Conservation (phyloP, 2,329 filamentous ascomycete genomes). For the Leptographium procerum region DNA sequence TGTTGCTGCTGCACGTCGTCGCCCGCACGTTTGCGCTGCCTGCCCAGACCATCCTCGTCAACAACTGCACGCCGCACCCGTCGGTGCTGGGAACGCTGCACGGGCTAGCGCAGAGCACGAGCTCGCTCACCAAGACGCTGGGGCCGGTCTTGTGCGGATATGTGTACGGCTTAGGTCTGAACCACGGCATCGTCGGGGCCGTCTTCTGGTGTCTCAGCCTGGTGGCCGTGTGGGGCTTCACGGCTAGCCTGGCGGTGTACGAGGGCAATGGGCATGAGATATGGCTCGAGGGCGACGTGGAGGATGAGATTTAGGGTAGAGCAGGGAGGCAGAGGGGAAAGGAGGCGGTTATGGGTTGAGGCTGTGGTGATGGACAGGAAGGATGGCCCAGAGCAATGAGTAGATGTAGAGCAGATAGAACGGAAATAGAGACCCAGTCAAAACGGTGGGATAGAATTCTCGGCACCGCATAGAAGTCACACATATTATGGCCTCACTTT, state of each 20-base stretch:
- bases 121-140: constrained; percentile 45
- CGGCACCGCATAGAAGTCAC: too few relatives aligned
- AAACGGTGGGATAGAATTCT: too few relatives aligned
- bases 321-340: too few relatives aligned
- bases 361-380: too few relatives aligned
- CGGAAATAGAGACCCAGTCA: too few relatives aligned
- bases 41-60: constrained; percentile 46
- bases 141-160: constrained; percentile 50
- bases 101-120: constrained; percentile 45
- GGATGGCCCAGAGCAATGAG: too few relatives aligned
- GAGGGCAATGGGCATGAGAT: constrained; percentile 57
- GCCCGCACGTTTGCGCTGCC: constrained; percentile 59
- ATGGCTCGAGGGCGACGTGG: constrained; percentile 49
- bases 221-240: constrained; percentile 35
- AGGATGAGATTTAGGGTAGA: constrained; percentile 19
- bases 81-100: constrained; percentile 47
- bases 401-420: too few relatives aligned
- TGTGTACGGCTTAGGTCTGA: constrained; percentile 47
- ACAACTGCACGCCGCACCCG: constrained; percentile 47
- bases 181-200: constrained; percentile 43
- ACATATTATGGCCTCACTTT: too few relatives aligned
- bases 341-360: too few relatives aligned
- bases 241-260: constrained; percentile 39
- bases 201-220: constrained; percentile 45
- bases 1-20: constrained; percentile 57